These are phyloP conservation scores for Pisolithus thermaeus DNA, from an alignment of 1,284 basidiomycete genomes.

Conservation along the genomic window DNA sequence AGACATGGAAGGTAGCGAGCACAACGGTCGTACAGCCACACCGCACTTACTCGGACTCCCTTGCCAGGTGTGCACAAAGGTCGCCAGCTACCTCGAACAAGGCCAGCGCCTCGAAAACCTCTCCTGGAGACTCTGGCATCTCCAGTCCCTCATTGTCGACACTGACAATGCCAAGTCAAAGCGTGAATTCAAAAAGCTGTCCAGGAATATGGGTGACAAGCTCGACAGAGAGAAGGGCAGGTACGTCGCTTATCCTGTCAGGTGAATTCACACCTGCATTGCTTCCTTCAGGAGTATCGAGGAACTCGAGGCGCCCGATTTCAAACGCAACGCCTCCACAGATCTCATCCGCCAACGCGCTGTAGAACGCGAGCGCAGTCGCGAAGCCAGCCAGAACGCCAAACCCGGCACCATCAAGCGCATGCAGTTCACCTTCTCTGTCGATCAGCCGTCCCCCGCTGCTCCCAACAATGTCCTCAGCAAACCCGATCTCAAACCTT, in stretches of 20 bases:
- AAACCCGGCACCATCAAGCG: constrained; percentile 67
- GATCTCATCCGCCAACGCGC: constrained; percentile 75
- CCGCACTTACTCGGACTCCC: neutral
- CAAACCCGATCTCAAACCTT: constrained; percentile 64
- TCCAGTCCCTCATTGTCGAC: constrained; percentile 83
- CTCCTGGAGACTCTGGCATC: constrained; percentile 82
- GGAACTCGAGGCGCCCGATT: constrained; percentile 74
- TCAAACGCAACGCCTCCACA: constrained; percentile 63
- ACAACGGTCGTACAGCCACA: no score
- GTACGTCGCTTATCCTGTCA: constrained; percentile 44
- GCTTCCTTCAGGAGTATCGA: constrained; percentile 57
- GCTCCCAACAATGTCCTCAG: constrained; percentile 42
- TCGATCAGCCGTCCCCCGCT: constrained; percentile 59
- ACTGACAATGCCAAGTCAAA: constrained; percentile 79
- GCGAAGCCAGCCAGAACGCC: constrained; percentile 60
- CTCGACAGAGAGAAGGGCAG: constrained; percentile 83
- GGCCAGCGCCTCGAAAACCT: constrained; percentile 82
- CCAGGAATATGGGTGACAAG: constrained; percentile 79
- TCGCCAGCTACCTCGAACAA: constrained; percentile 80
- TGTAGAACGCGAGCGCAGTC: constrained; percentile 70
- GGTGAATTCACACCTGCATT: constrained; percentile 14
- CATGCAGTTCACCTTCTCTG: constrained; percentile 80
- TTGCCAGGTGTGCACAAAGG: constrained; percentile 75
- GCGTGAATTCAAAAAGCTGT: constrained; percentile 81
- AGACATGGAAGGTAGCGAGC: constrained; percentile 71